Evolutionary conservation across 2,329 filamentous ascomycete species (phyloP), one percentile per base, ranked within the genome.

Genomic region (Fusarium hostae): DNA sequence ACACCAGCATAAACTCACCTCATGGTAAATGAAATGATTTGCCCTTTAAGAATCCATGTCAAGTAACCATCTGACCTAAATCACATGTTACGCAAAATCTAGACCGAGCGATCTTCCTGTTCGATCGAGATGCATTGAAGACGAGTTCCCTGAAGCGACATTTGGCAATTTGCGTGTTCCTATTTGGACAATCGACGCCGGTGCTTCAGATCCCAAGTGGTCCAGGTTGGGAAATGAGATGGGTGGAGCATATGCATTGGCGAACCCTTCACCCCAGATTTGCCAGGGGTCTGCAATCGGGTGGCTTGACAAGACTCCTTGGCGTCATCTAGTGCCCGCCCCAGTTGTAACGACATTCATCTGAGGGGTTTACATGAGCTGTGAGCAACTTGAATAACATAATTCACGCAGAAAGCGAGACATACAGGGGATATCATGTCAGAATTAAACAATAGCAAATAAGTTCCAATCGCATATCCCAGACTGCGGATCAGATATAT

Each of bases 401-500:
- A 24, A n/a, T 7, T 32, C 28, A 18, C n/a, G 9, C 15, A 52
- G 12, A 39, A 5, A 26, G 16, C 8, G 2, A 22, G 6, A 12
- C 6, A 20, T n/a, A 18, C 26, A 26, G 26, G 8, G 22, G 26
- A 55, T 9, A 39, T 22, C 9, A 26, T 39, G 13, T 26, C 15
- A 5, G 28, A 45, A 57, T 65, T 59, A 56, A 64, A 44, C 32
- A 71, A 54, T 63, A 68, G 24, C 43, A 24, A 57, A 50, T 52
- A 55, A 39, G 6, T 24, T 50, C 56, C 15, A 69, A 60, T 64
- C 60, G 66, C 63, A 54, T 47, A 72, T 74, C 71, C 78, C 75
- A 60, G 58, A 70, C 75, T 78, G 75, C 76, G 68, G 34, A 86
- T 86, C 86, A 86, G 81, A 84, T 83, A 85, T 85, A 86, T 51